phyloP scores from a whole-genome alignment of 768 basidiomycete species.

The Xanthoconium purpureum region DNA sequence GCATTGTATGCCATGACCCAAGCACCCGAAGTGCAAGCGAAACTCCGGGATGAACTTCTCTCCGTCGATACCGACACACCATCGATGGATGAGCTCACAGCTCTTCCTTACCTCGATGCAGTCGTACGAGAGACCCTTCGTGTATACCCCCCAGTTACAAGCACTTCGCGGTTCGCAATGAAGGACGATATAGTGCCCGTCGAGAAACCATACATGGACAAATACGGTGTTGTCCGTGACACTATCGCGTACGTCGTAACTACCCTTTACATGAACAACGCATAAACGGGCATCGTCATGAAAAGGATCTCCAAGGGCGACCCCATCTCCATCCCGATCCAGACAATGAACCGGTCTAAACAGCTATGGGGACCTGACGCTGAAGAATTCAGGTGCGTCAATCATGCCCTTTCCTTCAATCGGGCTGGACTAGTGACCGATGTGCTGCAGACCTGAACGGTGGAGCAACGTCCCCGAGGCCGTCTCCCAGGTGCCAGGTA shows the following conservation, averaged over 20 bases:
- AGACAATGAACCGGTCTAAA: constrained; percentile 49
- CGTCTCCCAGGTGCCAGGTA: constrained; percentile 48
- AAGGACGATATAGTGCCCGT: constrained; percentile 56
- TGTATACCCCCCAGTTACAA: constrained; percentile 49
- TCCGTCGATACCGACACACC: constrained; percentile 52
- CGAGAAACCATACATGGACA: constrained; percentile 42
- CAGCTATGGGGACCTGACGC: constrained; percentile 65
- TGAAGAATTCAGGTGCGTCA: constrained; percentile 52
- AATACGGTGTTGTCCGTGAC: constrained; percentile 39
- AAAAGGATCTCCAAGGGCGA: constrained; percentile 45
- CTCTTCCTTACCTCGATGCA: constrained; percentile 67
- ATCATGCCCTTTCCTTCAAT: not conserved
- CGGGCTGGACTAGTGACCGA: not conserved
- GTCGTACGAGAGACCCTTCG: constrained; percentile 61
- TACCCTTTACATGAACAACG: not conserved
- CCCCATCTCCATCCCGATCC: constrained; percentile 48
- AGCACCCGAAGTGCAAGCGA: constrained; percentile 46
- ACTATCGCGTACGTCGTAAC: constrained; percentile 33
- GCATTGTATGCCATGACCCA: constrained; percentile 54
- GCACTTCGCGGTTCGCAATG: constrained; percentile 41
- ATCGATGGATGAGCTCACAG: constrained; percentile 65
- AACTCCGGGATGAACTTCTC: constrained; percentile 58
- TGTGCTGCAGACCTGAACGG: constrained; percentile 52
- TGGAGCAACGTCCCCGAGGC: constrained; percentile 51
- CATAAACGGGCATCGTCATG: not conserved